Conservation (phyloP, 2,329 filamentous ascomycete genomes). For the Pyricularia grisea region DNA sequence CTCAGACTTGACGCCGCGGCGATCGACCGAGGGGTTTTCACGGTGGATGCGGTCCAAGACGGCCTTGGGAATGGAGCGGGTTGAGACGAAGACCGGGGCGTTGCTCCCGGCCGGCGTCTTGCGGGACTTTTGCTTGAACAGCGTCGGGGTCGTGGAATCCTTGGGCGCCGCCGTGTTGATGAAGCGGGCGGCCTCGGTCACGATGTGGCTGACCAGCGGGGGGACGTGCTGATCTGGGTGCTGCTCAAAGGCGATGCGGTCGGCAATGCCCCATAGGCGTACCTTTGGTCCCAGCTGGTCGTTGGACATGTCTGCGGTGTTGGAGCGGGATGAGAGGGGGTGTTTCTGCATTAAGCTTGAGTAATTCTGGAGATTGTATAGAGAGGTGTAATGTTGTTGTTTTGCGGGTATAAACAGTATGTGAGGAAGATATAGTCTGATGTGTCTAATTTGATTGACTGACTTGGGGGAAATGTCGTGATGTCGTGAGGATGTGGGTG, state of each 20-base stretch:
- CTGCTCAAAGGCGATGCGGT: constrained; percentile 34
- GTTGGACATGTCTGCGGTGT: constrained; percentile 1
- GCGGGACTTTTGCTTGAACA: constrained; percentile 27
- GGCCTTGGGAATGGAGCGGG: constrained; percentile 39
- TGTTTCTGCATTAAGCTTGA: background rate
- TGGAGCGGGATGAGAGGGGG: background rate
- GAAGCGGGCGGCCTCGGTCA: constrained; percentile 51
- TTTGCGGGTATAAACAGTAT: background rate
- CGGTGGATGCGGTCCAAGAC: constrained; percentile 10
- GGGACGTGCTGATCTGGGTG: constrained; percentile 30
- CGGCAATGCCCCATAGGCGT: constrained; percentile 41
- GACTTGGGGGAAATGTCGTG: background rate
- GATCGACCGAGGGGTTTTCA: constrained; percentile 9
- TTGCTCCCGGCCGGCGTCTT: constrained; percentile 23
- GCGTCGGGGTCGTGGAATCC: constrained; percentile 6
- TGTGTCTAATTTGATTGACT: background rate
- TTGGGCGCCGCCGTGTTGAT: constrained; percentile 42
- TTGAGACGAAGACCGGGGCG: constrained; percentile 35
- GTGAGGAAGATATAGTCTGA: background rate
- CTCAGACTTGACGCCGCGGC: constrained; percentile 25
- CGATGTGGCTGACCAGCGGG: constrained; percentile 39
- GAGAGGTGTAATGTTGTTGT: background rate
- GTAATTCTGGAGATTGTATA: background rate
- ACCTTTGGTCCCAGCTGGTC: constrained; percentile 34
- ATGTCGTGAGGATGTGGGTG: background rate